phyloP scores from a whole-genome alignment of 1,284 basidiomycete species.

The Apiotrichum gracile region DNA sequence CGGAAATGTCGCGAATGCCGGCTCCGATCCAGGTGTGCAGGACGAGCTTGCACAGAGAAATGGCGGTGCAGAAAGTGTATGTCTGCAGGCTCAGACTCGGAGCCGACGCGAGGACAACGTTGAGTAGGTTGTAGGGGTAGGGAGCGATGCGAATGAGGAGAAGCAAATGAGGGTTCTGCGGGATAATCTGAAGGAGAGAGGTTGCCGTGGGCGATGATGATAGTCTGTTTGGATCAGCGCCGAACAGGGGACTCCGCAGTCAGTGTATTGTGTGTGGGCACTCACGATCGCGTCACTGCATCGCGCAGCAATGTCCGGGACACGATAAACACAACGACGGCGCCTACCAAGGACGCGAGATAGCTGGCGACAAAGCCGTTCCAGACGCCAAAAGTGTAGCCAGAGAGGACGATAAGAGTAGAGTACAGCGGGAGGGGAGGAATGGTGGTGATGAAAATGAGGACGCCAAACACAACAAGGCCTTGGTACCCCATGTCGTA shows the following conservation, averaged over 20 bases:
- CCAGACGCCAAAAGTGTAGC: constrained; percentile 51
- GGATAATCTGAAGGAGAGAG: constrained; percentile 39
- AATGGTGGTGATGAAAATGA: constrained; percentile 46
- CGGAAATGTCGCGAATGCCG: constrained; percentile 35
- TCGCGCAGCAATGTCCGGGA: constrained; percentile 38
- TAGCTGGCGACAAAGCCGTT: constrained; percentile 51
- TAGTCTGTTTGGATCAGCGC: neutral
- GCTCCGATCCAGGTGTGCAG: constrained; percentile 41
- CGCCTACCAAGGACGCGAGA: constrained; percentile 48
- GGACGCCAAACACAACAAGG: constrained; percentile 41
- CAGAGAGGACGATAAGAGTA: constrained; percentile 51
- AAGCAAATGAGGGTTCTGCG: constrained; percentile 47
- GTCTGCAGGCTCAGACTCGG: constrained; percentile 48
- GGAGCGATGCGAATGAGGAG: constrained; percentile 52
- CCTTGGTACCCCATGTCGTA: constrained; percentile 38
- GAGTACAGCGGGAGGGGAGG: constrained; percentile 53
- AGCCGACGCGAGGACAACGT: constrained; percentile 52
- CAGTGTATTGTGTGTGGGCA: too few species aligned
- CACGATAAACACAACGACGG: constrained; percentile 49
- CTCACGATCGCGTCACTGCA: constrained; percentile 36
- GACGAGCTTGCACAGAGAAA: constrained; percentile 50
- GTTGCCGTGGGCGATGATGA: constrained; percentile 34
- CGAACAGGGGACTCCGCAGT: neutral
- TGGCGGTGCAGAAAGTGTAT: constrained; percentile 50
- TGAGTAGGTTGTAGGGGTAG: constrained; percentile 53